phyloP scores from a whole-genome alignment of 2,329 filamentous ascomycete species.

The Dryadomyces quercivorus region DNA sequence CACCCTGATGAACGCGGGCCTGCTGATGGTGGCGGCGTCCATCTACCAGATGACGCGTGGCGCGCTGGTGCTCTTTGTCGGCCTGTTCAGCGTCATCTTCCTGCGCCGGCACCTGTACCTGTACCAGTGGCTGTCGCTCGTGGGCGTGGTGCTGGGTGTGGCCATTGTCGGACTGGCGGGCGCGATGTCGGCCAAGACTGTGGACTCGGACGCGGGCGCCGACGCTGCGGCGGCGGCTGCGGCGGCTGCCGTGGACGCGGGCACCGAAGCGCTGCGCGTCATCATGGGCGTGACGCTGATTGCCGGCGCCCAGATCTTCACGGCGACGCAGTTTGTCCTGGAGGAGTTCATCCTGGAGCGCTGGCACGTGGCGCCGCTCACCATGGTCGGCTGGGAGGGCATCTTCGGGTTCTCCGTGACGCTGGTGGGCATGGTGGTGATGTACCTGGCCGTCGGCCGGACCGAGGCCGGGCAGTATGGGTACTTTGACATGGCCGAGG shows the following conservation, averaged over 20 bases:
- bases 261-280: constrained; percentile 46
- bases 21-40: constrained; percentile 85
- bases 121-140: constrained; percentile 88
- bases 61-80: constrained; percentile 89
- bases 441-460: constrained; percentile 66
- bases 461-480: constrained; percentile 64
- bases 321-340: constrained; percentile 87
- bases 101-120: constrained; percentile 63
- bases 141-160: constrained; percentile 80
- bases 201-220: constrained; percentile 15
- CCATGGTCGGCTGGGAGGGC: constrained; percentile 93
- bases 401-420: constrained; percentile 81
- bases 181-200: constrained; percentile 58
- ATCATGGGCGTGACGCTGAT: constrained; percentile 81
- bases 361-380: constrained; percentile 60
- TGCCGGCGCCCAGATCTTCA: constrained; percentile 91
- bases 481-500: constrained; percentile 83
- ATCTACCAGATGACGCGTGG: constrained; percentile 99
- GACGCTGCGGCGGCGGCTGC: constrained; percentile 15
- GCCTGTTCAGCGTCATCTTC: constrained; percentile 88
- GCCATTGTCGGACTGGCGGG: constrained; percentile 83
- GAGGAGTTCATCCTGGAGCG: constrained; percentile 81
- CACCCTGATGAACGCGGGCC: constrained; percentile 91
- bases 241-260: constrained; percentile 21
- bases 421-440: constrained; percentile 60